phyloP scores from a whole-genome alignment of 129 eudicot genomes.

The Logfia minima region DNA sequence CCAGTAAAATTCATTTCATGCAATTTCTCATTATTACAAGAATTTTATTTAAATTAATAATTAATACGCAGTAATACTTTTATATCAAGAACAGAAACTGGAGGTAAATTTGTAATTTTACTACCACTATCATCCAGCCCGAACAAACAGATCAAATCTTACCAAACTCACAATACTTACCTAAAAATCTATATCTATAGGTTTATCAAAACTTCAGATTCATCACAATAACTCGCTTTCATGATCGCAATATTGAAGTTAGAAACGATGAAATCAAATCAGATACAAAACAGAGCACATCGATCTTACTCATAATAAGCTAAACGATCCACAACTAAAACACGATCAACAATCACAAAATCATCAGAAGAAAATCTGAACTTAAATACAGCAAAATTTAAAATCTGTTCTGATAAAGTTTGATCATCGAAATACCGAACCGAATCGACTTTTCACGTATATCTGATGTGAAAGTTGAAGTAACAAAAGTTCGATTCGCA shows the following conservation, averaged over 20 bases:
- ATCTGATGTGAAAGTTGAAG: slow-evolving; percentile 12
- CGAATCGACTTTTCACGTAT: too few relatives aligned
- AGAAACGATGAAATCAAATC: background rate
- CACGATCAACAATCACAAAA: slow-evolving; percentile 16
- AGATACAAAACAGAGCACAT: slow-evolving; percentile 11
- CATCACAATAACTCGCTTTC: background rate
- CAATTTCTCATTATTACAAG: background rate
- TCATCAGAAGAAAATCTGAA: background rate
- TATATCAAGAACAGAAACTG: background rate
- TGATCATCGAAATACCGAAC: slow-evolving; percentile 9
- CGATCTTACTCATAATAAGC: slow-evolving; percentile 5
- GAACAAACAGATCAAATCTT: slow-evolving; percentile 25
- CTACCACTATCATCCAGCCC: slow-evolving; percentile 26
- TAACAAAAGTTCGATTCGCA: background rate
- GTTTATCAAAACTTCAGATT: background rate
- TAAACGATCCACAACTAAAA: slow-evolving; percentile 8
- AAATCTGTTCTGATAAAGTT: background rate
- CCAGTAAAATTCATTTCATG: too few relatives aligned
- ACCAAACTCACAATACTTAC: slow-evolving; percentile 24
- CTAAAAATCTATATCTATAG: background rate
- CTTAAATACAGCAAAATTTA: background rate
- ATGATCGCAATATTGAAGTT: background rate
- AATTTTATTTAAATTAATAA: background rate
- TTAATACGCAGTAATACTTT: background rate
- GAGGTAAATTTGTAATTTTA: background rate